Base-by-base conservation (phyloP, 768 basidiomycete species). In the Ramaria rubella region DNA sequence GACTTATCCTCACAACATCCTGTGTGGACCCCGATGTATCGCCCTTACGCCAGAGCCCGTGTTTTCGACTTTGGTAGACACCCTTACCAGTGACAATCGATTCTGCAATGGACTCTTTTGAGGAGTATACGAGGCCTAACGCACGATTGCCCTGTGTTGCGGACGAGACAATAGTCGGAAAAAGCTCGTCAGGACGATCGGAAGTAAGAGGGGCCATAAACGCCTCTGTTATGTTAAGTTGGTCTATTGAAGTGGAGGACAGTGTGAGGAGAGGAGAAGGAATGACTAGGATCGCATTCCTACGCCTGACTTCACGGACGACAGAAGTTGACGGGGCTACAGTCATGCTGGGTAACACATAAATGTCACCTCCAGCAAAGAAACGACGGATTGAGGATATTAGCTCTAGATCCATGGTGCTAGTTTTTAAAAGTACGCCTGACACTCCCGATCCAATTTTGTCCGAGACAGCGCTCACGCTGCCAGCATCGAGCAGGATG, bases 41-140 rank as follows among this genome's bases (percentile, higher is more conserved):
- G 15, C 96, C 96, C 68, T 99, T 99, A 50, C 88, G 77, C 96
- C 96, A 99, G 30, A 98, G 74, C 15, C 94, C 94, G 65, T 95
- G 91, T 67, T 90, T 93, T 59, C 96, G 83, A 19, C 94, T 97
- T 67, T 97, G 94, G 68, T 99, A 99, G 12, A 95, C 86, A 15
- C 96, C 96, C 66, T 85, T 86, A 26, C 93, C 92, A 2, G 92
- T 86, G 34, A 83, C 59, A 68, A 99, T 92, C 62, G 89, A 87
- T 68, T 94, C 90, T 49, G 78, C 80, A 63, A 98, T 77, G 4
- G 94, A 95, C 62, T 87, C 85, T 51, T 69, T 64, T 21, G 95
- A 98, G 11, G 96, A 98, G 73, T 99, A 99, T 33, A 97, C 96
- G 55, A 99, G 81, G 17, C 96, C 96, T 15, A 98, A 82, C 5